These are phyloP conservation scores for Raphanus sativus DNA, from an alignment of 345 rosid species.

Conservation along the genomic window DNA sequence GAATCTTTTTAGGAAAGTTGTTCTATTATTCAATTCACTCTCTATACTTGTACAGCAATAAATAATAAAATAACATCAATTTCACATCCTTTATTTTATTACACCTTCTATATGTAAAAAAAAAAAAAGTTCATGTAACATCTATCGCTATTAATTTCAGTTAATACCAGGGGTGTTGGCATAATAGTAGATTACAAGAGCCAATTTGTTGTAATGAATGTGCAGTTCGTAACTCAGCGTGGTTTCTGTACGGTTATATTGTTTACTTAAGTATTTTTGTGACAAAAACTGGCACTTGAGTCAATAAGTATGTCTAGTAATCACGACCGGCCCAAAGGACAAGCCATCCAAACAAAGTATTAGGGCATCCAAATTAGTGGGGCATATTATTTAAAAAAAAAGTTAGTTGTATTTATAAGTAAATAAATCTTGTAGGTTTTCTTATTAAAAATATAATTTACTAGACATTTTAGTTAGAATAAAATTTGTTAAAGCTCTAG, in stretches of 20 bases:
- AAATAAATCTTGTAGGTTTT: too few relatives aligned
- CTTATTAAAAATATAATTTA: too few relatives aligned
- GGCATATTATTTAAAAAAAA: too few relatives aligned
- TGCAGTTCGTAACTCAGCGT: slow-evolving; percentile 29
- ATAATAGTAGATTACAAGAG: slow-evolving; percentile 32
- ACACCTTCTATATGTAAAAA: neutral
- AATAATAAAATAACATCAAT: slow-evolving; percentile 11
- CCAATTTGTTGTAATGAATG: slow-evolving; percentile 16
- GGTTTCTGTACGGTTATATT: neutral
- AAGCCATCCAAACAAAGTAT: too few relatives aligned
- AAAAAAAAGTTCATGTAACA: neutral
- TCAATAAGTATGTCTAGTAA: neutral
- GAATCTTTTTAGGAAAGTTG: slow-evolving; percentile 43
- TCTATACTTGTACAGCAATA: slow-evolving; percentile 25
- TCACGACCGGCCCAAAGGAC: too few relatives aligned
- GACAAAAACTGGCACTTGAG: slow-evolving; percentile 21
- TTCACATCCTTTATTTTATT: slow-evolving; percentile 15
- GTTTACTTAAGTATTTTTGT: neutral
- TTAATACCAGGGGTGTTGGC: slow-evolving; percentile 12
- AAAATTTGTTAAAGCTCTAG: too few relatives aligned
- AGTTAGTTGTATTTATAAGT: too few relatives aligned
- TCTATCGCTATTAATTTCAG: slow-evolving; percentile 14
- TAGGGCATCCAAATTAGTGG: too few relatives aligned
- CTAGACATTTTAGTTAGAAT: too few relatives aligned
- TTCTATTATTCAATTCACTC: slow-evolving; percentile 30